phyloP scores from a whole-genome alignment of 192 early-diverging fungal species.

The Gamsiella multidivaricata region DNA sequence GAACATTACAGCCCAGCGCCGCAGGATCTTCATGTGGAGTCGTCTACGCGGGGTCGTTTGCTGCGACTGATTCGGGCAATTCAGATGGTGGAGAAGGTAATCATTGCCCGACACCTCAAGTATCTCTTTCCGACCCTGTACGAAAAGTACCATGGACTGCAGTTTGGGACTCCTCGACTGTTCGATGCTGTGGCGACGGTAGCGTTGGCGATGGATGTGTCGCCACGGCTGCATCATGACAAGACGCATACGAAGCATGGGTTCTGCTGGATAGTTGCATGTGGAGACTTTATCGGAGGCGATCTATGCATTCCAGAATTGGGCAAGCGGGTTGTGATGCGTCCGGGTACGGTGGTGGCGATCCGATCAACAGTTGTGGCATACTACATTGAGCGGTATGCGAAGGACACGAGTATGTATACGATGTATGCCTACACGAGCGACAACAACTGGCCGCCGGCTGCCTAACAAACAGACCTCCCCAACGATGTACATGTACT shows the following conservation, averaged over 20 bases:
- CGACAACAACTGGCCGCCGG: constrained; percentile 53
- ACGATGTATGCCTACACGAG: constrained; percentile 46
- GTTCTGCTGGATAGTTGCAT: constrained; percentile 52
- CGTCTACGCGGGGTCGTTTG: constrained; percentile 27
- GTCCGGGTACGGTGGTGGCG: constrained; percentile 45
- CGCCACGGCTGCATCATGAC: constrained; percentile 44
- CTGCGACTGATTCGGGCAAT: constrained; percentile 35
- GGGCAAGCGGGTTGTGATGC: constrained; percentile 52
- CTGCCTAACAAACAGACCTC: constrained; percentile 22
- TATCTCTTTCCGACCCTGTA: constrained; percentile 50
- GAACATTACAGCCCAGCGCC: neutral
- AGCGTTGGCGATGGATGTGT: constrained; percentile 43
- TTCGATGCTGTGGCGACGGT: constrained; percentile 54
- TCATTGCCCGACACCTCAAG: constrained; percentile 47
- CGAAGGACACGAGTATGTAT: constrained; percentile 42
- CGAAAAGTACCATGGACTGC: constrained; percentile 52
- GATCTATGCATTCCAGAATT: constrained; percentile 49
- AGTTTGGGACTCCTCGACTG: constrained; percentile 47
- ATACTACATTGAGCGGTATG: constrained; percentile 51
- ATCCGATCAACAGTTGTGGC: constrained; percentile 51
- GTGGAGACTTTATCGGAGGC: constrained; percentile 51
- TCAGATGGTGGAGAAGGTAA: constrained; percentile 49
- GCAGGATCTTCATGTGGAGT: constrained; percentile 5
- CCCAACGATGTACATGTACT: too few relatives aligned
- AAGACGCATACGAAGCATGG: constrained; percentile 47